Evolutionary conservation across 768 basidiomycete species (phyloP).

Genomic region (Suillus subaureus): DNA sequence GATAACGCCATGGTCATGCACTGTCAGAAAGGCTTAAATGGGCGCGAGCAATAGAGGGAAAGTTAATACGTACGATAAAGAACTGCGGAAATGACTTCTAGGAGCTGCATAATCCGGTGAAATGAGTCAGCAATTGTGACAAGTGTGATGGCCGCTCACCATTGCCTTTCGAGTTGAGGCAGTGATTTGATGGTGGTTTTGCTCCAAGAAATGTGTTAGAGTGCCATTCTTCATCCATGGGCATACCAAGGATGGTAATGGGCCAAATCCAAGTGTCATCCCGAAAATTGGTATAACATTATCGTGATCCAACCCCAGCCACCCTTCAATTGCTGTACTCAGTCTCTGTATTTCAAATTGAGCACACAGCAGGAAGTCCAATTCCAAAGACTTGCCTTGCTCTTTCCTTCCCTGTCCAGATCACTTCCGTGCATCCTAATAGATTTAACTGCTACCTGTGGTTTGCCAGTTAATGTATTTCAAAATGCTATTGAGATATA

Average conservation of each 20-base stretch:
- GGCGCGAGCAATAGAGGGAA: neutral
- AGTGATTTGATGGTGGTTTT: slow-evolving; percentile 5
- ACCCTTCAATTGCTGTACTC: slow-evolving; percentile 20
- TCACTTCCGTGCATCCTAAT: slow-evolving; percentile 17
- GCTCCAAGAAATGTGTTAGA: slow-evolving; percentile 21
- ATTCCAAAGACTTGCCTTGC: slow-evolving; percentile 15
- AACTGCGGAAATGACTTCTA: slow-evolving; percentile 6
- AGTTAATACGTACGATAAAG: slow-evolving; percentile 11
- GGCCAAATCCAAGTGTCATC: slow-evolving; percentile 21
- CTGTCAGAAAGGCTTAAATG: neutral
- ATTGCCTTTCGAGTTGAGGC: slow-evolving; percentile 14
- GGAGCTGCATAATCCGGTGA: slow-evolving; percentile 1
- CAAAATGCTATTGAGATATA: neutral
- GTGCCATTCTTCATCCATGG: slow-evolving; percentile 31
- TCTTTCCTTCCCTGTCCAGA: slow-evolving; percentile 14
- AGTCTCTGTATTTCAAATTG: slow-evolving; percentile 11
- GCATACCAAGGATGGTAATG: slow-evolving; percentile 25
- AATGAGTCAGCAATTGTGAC: neutral
- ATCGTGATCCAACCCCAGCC: slow-evolving; percentile 27
- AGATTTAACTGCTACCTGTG: slow-evolving; percentile 32
- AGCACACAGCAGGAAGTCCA: neutral
- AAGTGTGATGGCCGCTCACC: slow-evolving; percentile 12
- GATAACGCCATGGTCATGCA: slow-evolving; percentile 8
- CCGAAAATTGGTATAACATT: slow-evolving; percentile 25
- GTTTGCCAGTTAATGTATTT: neutral